Conservation (phyloP, 2,329 filamentous ascomycete genomes). For the Penicillium digitatum region DNA sequence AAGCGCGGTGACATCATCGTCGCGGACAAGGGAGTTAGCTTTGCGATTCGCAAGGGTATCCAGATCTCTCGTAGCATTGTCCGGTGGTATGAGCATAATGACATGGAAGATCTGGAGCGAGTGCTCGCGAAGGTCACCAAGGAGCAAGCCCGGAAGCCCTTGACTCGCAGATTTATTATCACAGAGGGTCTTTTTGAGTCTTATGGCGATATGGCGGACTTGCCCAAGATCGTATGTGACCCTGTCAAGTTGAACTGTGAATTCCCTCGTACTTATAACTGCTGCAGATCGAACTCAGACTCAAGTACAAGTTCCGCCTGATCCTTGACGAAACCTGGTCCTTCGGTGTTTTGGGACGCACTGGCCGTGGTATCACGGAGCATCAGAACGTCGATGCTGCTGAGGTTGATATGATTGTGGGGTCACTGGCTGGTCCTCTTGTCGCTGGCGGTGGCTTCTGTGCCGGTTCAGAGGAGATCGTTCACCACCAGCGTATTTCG, state of each 20-base stretch:
- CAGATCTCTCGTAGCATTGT: slow-evolving; percentile 90
- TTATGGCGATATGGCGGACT: slow-evolving; percentile 74
- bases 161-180: slow-evolving; percentile 91
- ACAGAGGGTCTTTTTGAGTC: slow-evolving; percentile 94
- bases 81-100: slow-evolving; percentile 91
- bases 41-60: slow-evolving; percentile 86
- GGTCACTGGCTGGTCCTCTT: slow-evolving; percentile 82
- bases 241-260: neutral
- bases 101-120: slow-evolving; percentile 87
- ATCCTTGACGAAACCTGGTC: slow-evolving; percentile 98
- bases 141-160: slow-evolving; percentile 80
- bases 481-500: slow-evolving; percentile 92
- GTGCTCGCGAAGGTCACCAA: slow-evolving; percentile 80
- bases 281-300: slow-evolving; percentile 76
- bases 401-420: slow-evolving; percentile 95
- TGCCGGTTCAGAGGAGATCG: slow-evolving; percentile 82
- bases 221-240: slow-evolving; percentile 71
- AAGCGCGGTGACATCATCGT: slow-evolving; percentile 97
- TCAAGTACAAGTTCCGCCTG: slow-evolving; percentile 95
- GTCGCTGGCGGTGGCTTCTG: slow-evolving; percentile 96
- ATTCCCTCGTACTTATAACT: slow-evolving; percentile 3
- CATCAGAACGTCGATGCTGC: slow-evolving; percentile 92
- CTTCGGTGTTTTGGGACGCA: slow-evolving; percentile 88
- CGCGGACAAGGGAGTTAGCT: slow-evolving; percentile 89
- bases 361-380: slow-evolving; percentile 88